phyloP scores from a whole-genome alignment of 176 grass and related monocot genomes.

The Rhipidocladum racemiflorum region DNA sequence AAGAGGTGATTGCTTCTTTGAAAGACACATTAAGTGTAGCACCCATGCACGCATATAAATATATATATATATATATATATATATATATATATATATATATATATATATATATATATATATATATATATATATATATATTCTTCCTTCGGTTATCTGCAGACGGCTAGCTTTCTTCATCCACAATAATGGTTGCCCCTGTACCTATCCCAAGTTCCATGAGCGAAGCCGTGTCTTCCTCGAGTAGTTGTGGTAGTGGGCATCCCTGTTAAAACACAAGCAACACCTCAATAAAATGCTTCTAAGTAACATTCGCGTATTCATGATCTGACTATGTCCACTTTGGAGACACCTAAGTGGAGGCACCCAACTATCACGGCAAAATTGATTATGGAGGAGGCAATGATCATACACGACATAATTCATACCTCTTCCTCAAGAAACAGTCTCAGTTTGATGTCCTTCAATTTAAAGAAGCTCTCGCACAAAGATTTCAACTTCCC shows the following conservation, averaged over 20 bases:
- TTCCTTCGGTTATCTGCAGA: background rate
- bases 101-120: background rate
- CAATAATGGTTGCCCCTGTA: slow-evolving; percentile 53
- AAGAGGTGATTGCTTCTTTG: background rate
- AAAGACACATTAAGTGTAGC: background rate
- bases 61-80: background rate
- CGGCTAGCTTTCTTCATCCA: slow-evolving; percentile 79
- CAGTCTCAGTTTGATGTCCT: slow-evolving; percentile 64
- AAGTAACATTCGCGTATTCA: background rate
- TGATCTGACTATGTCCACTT: background rate
- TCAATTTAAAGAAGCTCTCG: slow-evolving; percentile 91
- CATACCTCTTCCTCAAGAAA: slow-evolving; percentile 89
- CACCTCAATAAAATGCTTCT: background rate
- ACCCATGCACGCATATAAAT: background rate
- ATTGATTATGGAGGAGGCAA: background rate
- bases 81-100: background rate
- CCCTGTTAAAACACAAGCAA: slow-evolving; percentile 40
- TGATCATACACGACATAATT: background rate
- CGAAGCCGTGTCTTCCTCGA: slow-evolving; percentile 74
- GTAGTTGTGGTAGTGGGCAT: slow-evolving; percentile 51
- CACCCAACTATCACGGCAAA: background rate
- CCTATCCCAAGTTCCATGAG: slow-evolving; percentile 69
- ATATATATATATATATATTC: background rate
- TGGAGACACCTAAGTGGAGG: background rate
- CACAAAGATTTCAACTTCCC: slow-evolving; percentile 82